A percentile compares a stretch with the other conserved stretches of the same genome.
phyloP scores from a whole-genome alignment of 345 rosid species.

The Linum trigynum region DNA sequence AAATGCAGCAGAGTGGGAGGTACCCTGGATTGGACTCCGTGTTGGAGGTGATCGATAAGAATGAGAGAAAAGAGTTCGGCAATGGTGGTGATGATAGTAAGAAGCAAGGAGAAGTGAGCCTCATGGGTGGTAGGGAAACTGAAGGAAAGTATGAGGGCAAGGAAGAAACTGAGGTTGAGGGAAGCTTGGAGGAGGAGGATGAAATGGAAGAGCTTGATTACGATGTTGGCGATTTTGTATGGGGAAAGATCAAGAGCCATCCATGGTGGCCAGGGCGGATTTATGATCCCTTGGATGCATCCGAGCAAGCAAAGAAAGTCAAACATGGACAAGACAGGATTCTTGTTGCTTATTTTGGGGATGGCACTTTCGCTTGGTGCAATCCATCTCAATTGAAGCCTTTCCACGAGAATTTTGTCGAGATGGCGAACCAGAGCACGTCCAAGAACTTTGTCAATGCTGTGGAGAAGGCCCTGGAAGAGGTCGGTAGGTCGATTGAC shows the following conservation, averaged over 20 bases:
- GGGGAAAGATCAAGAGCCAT: conserved; percentile 87
- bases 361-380: conserved; percentile 89
- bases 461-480: conserved; percentile 45
- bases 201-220: conserved; percentile 29
- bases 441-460: conserved; percentile 46
- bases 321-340: conserved; percentile 41
- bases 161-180: not conserved
- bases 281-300: conserved; percentile 62
- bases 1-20: conserved; percentile 36
- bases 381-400: conserved; percentile 69
- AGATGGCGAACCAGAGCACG: conserved; percentile 43
- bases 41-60: conserved; percentile 28
- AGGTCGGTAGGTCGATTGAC: conserved; percentile 58
- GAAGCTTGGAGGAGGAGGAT: conserved; percentile 10
- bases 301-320: conserved; percentile 51
- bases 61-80: conserved; percentile 14
- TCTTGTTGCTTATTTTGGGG: conserved; percentile 86
- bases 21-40: conserved; percentile 26
- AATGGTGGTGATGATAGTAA: not conserved
- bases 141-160: not conserved
- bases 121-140: not conserved
- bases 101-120: conserved; percentile 5
- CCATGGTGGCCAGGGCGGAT: conserved; percentile 99
- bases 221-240: conserved; percentile 74
- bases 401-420: conserved; percentile 56